These are phyloP conservation scores for Pseudocercospora cruenta DNA, from an alignment of 2,329 filamentous ascomycete genomes.

Conservation along the genomic window DNA sequence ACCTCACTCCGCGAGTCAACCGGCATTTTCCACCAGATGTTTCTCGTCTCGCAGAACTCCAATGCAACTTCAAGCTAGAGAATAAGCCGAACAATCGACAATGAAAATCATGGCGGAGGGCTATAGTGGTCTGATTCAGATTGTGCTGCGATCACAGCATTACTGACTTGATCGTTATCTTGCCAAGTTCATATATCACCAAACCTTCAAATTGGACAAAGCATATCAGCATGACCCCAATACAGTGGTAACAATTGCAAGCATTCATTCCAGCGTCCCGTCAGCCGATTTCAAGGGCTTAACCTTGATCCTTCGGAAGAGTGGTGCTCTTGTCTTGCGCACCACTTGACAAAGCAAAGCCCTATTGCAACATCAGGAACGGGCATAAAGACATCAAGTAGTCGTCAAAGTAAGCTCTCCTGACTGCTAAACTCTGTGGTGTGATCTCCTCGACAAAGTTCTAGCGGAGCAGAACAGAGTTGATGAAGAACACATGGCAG, in stretches of 20 bases:
- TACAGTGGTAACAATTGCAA: neutral
- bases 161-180: neutral
- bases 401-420: conserved; percentile 4
- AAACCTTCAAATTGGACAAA: neutral
- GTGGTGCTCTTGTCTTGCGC: neutral
- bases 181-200: neutral
- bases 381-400: neutral
- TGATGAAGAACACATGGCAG: conserved; percentile 7
- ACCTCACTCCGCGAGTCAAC: neutral
- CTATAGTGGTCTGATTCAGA: neutral
- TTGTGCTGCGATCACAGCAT: neutral
- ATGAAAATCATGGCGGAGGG: neutral
- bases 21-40: neutral
- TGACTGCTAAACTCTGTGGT: neutral
- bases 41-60: neutral
- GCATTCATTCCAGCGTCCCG: neutral
- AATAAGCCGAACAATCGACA: neutral
- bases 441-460: neutral
- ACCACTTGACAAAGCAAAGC: neutral
- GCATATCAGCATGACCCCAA: neutral
- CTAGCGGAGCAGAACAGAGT: conserved; percentile 1
- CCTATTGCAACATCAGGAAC: neutral
- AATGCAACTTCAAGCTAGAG: neutral
- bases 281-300: conserved; percentile 1
- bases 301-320: neutral